A percentile compares a stretch with the other conserved stretches of the same genome.
Evolutionary conservation across 1,139 yeast genomes (phyloP).

Genomic region (Debaryomyces nepalensis): DNA sequence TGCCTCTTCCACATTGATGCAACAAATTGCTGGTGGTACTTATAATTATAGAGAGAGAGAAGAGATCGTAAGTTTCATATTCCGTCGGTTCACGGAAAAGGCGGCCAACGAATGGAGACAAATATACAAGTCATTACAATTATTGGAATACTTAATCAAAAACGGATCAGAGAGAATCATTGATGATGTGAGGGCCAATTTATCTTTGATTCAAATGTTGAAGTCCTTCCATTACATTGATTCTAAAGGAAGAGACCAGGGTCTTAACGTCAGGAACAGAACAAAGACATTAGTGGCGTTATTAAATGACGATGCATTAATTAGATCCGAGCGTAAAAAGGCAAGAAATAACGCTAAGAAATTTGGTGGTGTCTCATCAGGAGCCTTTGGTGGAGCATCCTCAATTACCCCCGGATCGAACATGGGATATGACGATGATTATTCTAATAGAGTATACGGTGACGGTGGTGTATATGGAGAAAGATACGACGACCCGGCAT

Average conservation of each 20-base stretch:
- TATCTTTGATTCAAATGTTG: slow-evolving; percentile 83
- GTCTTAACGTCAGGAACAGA: slow-evolving; percentile 90
- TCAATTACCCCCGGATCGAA: slow-evolving; percentile 39
- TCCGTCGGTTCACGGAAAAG: slow-evolving; percentile 89
- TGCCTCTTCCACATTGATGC: slow-evolving; percentile 91
- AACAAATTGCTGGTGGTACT: slow-evolving; percentile 93
- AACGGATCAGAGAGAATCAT: slow-evolving; percentile 95
- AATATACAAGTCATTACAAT: slow-evolving; percentile 89
- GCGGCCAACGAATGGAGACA: slow-evolving; percentile 98
- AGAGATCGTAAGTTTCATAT: slow-evolving; percentile 71
- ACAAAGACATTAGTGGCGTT: slow-evolving; percentile 75
- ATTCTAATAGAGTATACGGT: slow-evolving; percentile 66
- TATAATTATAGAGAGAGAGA: slow-evolving; percentile 83
- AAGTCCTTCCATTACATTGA: slow-evolving; percentile 94
- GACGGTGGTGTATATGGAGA: slow-evolving; percentile 83
- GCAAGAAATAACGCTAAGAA: slow-evolving; percentile 84
- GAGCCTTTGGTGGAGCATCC: slow-evolving; percentile 56
- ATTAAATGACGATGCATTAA: slow-evolving; percentile 74
- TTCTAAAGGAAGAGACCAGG: slow-evolving; percentile 94
- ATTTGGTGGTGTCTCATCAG: slow-evolving; percentile 69
- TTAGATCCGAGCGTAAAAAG: slow-evolving; percentile 85
- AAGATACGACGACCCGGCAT: slow-evolving; percentile 62
- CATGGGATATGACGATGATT: slow-evolving; percentile 59
- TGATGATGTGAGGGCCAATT: slow-evolving; percentile 88
- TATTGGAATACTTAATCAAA: slow-evolving; percentile 86